Percentiles rank a stretch among this genome's conserved stretches.
Evolutionary conservation across 768 basidiomycete genomes (phyloP).

Genomic region (Lactarius akahatsu): DNA sequence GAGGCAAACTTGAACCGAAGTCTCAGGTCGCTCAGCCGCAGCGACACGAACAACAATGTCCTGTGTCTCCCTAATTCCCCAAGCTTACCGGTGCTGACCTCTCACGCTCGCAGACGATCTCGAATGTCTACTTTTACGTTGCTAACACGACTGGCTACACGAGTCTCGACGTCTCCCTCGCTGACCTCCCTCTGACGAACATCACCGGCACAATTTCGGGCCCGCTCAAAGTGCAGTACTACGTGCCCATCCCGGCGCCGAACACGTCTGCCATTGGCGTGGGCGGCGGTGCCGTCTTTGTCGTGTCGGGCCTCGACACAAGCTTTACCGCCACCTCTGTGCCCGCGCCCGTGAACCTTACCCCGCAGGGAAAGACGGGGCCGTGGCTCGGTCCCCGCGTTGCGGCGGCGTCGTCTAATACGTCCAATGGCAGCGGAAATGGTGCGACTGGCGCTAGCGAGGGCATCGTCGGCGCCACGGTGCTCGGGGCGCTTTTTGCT

Average conservation of each 20-base stretch:
- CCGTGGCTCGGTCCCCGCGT: conserved; percentile 22
- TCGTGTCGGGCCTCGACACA: conserved; percentile 35
- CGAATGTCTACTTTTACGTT: conserved; percentile 55
- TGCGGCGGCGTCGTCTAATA: not conserved
- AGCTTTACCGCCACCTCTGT: conserved; percentile 35
- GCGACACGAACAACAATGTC: too few relatives aligned
- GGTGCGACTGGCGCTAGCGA: not conserved
- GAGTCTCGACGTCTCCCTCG: conserved; percentile 37
- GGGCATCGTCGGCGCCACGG: not conserved
- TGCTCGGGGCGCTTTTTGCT: not conserved
- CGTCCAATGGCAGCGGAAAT: too few relatives aligned
- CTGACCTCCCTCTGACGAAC: conserved; percentile 41
- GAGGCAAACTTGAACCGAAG: too few relatives aligned
- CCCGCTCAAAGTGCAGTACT: conserved; percentile 42
- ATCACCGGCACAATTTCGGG: conserved; percentile 45
- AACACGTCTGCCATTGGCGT: conserved; percentile 41
- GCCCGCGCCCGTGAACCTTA: conserved; percentile 42
- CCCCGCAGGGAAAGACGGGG: conserved; percentile 33
- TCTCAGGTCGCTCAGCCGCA: too few relatives aligned
- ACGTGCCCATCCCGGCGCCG: conserved; percentile 44
- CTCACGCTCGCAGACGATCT: conserved; percentile 29
- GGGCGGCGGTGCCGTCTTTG: conserved; percentile 42
- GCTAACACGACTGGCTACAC: conserved; percentile 47
- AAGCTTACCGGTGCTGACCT: too few relatives aligned
- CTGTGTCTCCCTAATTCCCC: too few relatives aligned